Evolutionary conservation across 192 early-diverging fungal species (phyloP), one percentile per base, ranked within the genome.

Genomic region (Pilaira anomala): DNA sequence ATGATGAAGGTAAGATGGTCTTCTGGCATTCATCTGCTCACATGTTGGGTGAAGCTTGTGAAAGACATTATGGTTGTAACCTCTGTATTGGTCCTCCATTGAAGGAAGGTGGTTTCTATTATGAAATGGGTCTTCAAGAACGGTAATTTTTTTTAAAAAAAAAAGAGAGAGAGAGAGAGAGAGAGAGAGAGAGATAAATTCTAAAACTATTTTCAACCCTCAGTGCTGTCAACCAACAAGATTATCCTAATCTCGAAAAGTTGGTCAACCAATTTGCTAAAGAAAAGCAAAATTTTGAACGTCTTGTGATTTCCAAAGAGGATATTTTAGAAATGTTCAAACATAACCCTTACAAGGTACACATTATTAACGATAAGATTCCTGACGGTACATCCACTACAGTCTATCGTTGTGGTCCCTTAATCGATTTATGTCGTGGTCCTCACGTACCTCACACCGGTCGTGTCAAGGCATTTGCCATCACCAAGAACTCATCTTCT

Each of bases 1-100:
- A 91, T 46, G 83, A 87, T 30, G 96, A 98, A 68, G 97, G 89
- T 57, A 92, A 91, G 77, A 83, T 78, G 78, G 97, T 99, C 24
- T 99, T 92, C 79, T 99, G 97, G 97, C 97, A 98, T 80, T 98
- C 96, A 24, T 91, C 90, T 62, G 97, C 97, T 9, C 96, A 98
- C 77, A 89, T 98, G 71, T 75, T 99, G 60, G 97, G 97, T 56
- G 95, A 98, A 78, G 93, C 95, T 39, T 93, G 94, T 69, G 97
- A 99, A 81, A 85, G 87, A 74, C 93, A 98, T 81, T 99, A 95
- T 74, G 95, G 95, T 54, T 94, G 96, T 81, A 90, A 98, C 65
- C 84, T 99, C 62, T 99, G 97, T 78, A 87, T 97, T 66, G 96
- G 95, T 56, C 96, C 94, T 46, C 96, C 97, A 58, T 80, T 93